Evolutionary conservation across 1,284 basidiomycete species (phyloP), one percentile per base, ranked within the genome.

Genomic region (Takashimella koratensis): DNA sequence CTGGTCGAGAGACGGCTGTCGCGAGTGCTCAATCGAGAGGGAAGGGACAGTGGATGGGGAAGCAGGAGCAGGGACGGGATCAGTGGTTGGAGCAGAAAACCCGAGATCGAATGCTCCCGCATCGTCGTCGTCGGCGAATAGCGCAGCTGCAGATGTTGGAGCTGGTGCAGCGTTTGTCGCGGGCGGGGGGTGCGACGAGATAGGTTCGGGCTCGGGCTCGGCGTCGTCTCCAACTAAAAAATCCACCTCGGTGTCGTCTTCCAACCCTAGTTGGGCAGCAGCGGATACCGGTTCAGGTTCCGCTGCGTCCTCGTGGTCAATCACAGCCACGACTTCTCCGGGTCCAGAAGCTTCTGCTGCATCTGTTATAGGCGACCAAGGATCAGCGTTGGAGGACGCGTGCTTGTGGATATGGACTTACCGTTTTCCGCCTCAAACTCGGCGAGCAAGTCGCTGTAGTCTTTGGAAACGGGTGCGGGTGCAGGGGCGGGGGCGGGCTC

Each of bases 381-480:
- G 19, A n/a, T 44, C 43, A 23, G 19, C 43, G 8, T 23, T 44
- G n/a, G n/a, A n/a, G n/a, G n/a, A n/a, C n/a, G n/a, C n/a, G n/a
- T n/a, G n/a, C 19, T 23, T 20, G 6, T 44, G 43, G 43, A 20
- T 8, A 23, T n/a, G 6, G 19, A 23, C 43, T 44, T 23, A 44
- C 22, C 51, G 4, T 48, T 39, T 24, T 59, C 58, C 11, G 51
- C 64, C 36, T 62, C 60, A 45, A 67, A 67, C 30, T 67, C 65
- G 4, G 60, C 65, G 39, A 67, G 30, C 13, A 67, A 51, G 50
- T 60, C 59, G 27, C 57, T 63, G 39, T 60, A 67, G 25, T 64
- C 59, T 43, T 57, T 60, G 30, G 16, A 8, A 16, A 16, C 8
- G 16, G 30, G 30, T 36, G 30, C 10, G 16, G 8, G 30, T 36